phyloP scores from a whole-genome alignment of 2,329 filamentous ascomycete species.

The Ciborinia camelliae region DNA sequence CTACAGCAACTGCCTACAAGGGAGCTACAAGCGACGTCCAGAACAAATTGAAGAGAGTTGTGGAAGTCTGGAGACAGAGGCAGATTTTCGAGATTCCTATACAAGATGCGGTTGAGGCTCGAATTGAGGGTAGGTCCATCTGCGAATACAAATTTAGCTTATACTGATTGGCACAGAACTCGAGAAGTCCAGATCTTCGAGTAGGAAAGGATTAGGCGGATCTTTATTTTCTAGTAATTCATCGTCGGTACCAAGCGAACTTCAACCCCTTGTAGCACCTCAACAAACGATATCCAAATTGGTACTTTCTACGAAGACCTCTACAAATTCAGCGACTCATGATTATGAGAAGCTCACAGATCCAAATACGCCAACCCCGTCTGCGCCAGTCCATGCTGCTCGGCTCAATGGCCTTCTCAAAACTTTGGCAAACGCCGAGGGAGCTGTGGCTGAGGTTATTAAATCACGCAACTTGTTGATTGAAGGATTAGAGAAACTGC shows the following conservation, averaged over 20 bases:
- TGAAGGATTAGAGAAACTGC: slow-evolving; percentile 74
- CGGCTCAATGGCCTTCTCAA: slow-evolving; percentile 87
- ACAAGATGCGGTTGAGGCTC: slow-evolving; percentile 74
- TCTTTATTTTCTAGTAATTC: slow-evolving; percentile 66
- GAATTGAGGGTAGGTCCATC: slow-evolving; percentile 65
- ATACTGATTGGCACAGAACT: slow-evolving; percentile 47
- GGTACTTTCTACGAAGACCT: slow-evolving; percentile 62
- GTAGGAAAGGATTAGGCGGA: slow-evolving; percentile 53
- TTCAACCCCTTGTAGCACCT: slow-evolving; percentile 69
- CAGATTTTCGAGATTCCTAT: slow-evolving; percentile 79
- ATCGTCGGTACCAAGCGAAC: slow-evolving; percentile 67
- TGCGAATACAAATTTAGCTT: background rate
- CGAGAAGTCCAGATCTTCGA: slow-evolving; percentile 55
- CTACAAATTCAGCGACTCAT: slow-evolving; percentile 66
- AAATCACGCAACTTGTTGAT: slow-evolving; percentile 79
- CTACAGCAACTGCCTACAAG: slow-evolving; percentile 86
- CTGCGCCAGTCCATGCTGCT: slow-evolving; percentile 87
- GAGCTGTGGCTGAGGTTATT: slow-evolving; percentile 83
- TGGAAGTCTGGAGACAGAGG: slow-evolving; percentile 91
- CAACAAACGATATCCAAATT: slow-evolving; percentile 74
- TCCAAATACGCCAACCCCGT: slow-evolving; percentile 63
- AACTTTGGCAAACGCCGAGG: slow-evolving; percentile 82
- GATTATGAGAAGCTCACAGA: slow-evolving; percentile 85
- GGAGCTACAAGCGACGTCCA: slow-evolving; percentile 83
- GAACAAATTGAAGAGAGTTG: slow-evolving; percentile 78